Conservation (phyloP, 495 filamentous ascomycete genomes). For the Hyaloscypha variabilis region DNA sequence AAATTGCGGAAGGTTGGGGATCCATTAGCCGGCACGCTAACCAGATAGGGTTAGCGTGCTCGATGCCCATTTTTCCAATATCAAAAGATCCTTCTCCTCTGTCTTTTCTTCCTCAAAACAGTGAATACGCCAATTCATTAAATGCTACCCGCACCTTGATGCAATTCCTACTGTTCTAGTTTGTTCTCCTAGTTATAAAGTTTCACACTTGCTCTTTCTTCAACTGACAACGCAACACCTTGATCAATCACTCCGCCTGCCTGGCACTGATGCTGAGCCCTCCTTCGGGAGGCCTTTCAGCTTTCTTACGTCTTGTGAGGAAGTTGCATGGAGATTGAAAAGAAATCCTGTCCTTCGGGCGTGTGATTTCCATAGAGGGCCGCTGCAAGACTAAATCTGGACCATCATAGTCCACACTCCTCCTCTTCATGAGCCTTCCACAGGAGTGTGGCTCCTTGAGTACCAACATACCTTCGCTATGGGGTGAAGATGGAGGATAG, state of each 20-base stretch:
- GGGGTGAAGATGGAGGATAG: no score
- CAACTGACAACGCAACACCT: constrained; percentile 37
- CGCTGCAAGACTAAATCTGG: constrained; percentile 50
- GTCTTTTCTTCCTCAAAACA: background rate
- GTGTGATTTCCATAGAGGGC: constrained; percentile 27
- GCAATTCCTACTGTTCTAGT: background rate
- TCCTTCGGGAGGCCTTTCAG: constrained; percentile 47
- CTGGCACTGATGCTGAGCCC: constrained; percentile 40
- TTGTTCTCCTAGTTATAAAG: background rate
- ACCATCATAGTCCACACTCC: constrained; percentile 59
- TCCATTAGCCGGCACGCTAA: background rate
- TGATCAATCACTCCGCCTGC: constrained; percentile 45
- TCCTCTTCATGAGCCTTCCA: constrained; percentile 39
- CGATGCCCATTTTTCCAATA: background rate
- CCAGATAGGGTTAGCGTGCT: background rate
- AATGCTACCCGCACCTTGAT: background rate
- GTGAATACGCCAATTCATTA: background rate
- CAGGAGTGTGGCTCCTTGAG: constrained; percentile 56
- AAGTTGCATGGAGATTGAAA: constrained; percentile 48
- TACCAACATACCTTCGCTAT: constrained; percentile 43
- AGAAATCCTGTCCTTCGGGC: constrained; percentile 33
- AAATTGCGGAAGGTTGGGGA: constrained; percentile 10
- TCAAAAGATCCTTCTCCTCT: background rate
- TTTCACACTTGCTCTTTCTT: background rate
- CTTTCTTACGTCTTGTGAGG: constrained; percentile 51